These are phyloP conservation scores for Malassezia slooffiae DNA, from an alignment of 1,284 basidiomycete genomes.

Conservation along the genomic window DNA sequence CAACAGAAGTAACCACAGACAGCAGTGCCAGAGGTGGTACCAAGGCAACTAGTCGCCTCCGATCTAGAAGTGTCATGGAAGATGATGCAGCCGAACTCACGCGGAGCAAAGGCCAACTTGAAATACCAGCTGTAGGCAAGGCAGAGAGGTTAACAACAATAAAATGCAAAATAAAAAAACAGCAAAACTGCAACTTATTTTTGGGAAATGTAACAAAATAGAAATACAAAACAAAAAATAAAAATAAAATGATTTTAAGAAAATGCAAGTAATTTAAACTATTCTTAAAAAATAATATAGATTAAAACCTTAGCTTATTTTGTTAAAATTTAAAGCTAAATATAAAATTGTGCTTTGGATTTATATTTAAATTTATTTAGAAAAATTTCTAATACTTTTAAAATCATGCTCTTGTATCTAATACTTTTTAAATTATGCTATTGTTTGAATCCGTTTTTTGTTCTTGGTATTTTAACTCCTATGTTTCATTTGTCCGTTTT, in stretches of 20 bases:
- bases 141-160: too few relatives aligned
- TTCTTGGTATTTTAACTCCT: not conserved
- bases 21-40: constrained; percentile 1
- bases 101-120: too few relatives aligned
- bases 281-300: not conserved
- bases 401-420: constrained; percentile 2
- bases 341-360: not conserved
- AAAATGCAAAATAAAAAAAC: not conserved
- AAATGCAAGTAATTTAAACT: too few relatives aligned
- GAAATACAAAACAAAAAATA: not conserved
- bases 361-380: not conserved
- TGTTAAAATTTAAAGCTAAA: too few relatives aligned
- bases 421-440: not conserved
- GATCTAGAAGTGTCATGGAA: too few relatives aligned
- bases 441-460: not conserved
- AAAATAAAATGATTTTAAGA: not conserved
- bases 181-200: too few relatives aligned
- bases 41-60: too few relatives aligned
- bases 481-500: not conserved
- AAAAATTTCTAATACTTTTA: not conserved
- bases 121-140: too few relatives aligned
- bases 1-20: constrained; percentile 13
- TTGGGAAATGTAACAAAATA: not conserved
- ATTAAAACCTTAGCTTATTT: not conserved
- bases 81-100: too few relatives aligned